Evolutionary conservation across 148 eudicot genomes (phyloP).

Genomic region (Camellia granthamiana): DNA sequence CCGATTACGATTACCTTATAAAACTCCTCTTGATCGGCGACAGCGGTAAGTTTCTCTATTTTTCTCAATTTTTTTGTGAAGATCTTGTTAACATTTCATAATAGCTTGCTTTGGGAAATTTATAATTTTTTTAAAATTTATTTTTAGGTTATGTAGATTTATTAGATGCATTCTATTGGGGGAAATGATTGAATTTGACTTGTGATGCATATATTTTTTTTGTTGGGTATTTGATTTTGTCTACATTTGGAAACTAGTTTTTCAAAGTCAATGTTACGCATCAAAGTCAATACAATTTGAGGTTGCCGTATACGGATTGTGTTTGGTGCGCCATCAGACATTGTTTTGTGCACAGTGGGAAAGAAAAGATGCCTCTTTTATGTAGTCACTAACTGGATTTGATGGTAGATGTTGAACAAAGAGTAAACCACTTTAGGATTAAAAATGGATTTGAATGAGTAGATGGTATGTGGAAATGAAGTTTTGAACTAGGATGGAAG

Average conservation of each 20-base stretch:
- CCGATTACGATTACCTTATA: slow-evolving; percentile 64
- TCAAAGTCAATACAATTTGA: not conserved
- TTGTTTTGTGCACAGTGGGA: not conserved
- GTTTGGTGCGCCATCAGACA: not conserved
- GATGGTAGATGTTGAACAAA: not conserved
- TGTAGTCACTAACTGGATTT: not conserved
- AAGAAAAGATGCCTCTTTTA: not conserved
- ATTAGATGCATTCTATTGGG: not conserved
- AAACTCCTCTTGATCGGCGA: slow-evolving; percentile 64
- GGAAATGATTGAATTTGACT: not conserved
- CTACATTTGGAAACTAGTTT: not conserved
- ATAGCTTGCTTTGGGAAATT: not conserved
- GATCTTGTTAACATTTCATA: not conserved
- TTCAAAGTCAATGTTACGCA: not conserved
- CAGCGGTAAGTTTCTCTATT: slow-evolving; percentile 34
- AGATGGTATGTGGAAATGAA: not conserved
- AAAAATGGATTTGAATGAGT: not conserved
- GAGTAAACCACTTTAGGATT: not conserved
- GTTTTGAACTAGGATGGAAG: not conserved
- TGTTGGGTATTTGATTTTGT: not conserved
- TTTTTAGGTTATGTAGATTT: not conserved
- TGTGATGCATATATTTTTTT: not conserved
- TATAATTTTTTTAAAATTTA: not conserved
- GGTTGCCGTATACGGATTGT: not conserved
- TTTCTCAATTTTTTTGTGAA: no score